Evolutionary conservation across 331 rosid species (phyloP).

Genomic region (Acacia concinna): DNA sequence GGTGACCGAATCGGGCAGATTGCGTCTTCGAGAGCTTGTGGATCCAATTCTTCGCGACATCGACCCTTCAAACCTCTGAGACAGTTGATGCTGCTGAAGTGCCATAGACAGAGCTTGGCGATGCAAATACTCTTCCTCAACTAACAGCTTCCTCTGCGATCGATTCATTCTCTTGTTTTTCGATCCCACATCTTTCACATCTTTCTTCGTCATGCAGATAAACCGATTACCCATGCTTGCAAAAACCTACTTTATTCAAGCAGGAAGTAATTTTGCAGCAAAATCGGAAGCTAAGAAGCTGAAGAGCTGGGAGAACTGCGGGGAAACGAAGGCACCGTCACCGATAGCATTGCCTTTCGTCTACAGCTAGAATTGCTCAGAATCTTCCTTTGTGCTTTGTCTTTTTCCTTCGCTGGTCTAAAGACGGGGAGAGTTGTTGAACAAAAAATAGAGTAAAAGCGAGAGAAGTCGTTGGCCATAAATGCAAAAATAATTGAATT

Average conservation of each 20-base stretch:
- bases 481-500: conserved; percentile 26
- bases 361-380: not conserved
- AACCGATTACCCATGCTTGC: conserved; percentile 79
- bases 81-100: conserved; percentile 84
- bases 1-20: conserved; percentile 56
- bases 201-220: conserved; percentile 82
- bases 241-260: conserved; percentile 5
- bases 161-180: conserved; percentile 83
- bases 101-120: conserved; percentile 90
- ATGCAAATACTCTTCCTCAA: conserved; percentile 87
- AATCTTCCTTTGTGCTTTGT: conserved; percentile 4
- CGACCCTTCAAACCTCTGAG: conserved; percentile 97
- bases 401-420: conserved; percentile 10
- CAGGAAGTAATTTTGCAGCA: too few species aligned
- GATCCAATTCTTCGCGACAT: conserved; percentile 90
- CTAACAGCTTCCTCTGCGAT: conserved; percentile 79
- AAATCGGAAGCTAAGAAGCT: conserved; percentile 20
- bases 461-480: conserved; percentile 24
- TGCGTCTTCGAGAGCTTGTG: conserved; percentile 77
- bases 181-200: conserved; percentile 75
- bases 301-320: conserved; percentile 13
- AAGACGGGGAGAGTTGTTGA: conserved; percentile 34
- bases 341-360: not conserved
- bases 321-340: not conserved
- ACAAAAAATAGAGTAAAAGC: not conserved